phyloP scores from a whole-genome alignment of 2,329 filamentous ascomycete species.

The Colletotrichum lini region DNA sequence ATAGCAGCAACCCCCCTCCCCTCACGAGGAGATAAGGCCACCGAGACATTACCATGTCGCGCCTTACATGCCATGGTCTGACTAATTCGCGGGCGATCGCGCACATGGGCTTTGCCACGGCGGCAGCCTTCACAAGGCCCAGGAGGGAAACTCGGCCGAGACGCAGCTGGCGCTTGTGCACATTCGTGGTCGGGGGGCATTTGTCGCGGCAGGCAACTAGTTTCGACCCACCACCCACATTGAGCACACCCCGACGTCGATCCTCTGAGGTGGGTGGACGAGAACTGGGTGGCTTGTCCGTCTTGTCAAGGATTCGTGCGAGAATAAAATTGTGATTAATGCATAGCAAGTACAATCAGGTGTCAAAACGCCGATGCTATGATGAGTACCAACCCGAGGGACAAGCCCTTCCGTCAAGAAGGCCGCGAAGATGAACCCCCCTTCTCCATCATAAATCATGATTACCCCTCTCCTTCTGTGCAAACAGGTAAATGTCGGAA shows the following conservation, averaged over 20 bases:
- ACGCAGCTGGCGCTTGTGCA: background rate
- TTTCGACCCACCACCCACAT: background rate
- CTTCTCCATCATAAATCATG: constrained; percentile 38
- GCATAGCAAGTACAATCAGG: constrained; percentile 15
- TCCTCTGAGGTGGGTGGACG: background rate
- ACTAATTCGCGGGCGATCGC: background rate
- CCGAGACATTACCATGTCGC: background rate
- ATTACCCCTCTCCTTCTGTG: constrained; percentile 28
- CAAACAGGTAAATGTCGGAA: background rate
- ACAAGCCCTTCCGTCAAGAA: constrained; percentile 28
- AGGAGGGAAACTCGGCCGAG: background rate
- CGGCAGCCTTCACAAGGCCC: too few species aligned
- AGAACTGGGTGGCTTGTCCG: background rate
- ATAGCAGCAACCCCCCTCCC: background rate
- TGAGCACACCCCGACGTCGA: background rate
- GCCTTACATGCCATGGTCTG: background rate
- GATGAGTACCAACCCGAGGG: constrained; percentile 35
- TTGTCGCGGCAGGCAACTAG: constrained; percentile 4
- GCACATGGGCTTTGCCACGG: background rate
- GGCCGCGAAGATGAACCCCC: constrained; percentile 21
- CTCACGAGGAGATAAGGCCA: background rate
- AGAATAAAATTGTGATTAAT: background rate
- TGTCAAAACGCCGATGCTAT: constrained; percentile 41
- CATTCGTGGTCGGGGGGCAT: background rate
- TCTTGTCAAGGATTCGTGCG: background rate